Percentiles rank a stretch among this genome's conserved stretches.
Conservation (phyloP, 306 rosid species). For the Pyrus communis region DNA sequence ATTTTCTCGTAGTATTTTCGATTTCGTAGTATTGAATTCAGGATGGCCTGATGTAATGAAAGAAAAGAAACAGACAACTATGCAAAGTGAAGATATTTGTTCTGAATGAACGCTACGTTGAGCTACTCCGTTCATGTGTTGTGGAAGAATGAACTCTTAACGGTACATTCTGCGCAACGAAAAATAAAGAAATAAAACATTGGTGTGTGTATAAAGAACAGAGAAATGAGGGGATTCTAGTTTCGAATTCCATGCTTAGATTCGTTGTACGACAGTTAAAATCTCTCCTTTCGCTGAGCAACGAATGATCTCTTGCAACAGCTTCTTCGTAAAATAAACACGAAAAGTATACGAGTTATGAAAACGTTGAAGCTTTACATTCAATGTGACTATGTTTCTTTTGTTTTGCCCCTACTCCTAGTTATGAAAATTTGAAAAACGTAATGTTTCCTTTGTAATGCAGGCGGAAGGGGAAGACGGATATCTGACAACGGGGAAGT, state of each 20-base stretch:
- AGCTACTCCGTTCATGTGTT: background rate
- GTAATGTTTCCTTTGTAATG: background rate
- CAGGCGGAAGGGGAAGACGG: constrained; percentile 24
- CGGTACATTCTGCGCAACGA: background rate
- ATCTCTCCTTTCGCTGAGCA: background rate
- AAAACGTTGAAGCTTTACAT: too few relatives aligned
- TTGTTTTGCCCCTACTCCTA: too few relatives aligned
- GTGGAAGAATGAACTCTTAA: background rate
- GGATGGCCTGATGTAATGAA: background rate
- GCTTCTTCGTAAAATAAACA: too few relatives aligned
- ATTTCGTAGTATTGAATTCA: too few relatives aligned
- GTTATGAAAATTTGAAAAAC: background rate
- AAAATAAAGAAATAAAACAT: too few relatives aligned
- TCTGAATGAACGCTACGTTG: background rate
- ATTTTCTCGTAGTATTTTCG: too few relatives aligned
- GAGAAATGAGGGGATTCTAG: background rate
- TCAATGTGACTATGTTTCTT: too few relatives aligned
- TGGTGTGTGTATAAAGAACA: background rate
- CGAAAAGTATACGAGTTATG: background rate
- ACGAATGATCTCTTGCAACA: too few relatives aligned
- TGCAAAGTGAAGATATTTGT: background rate
- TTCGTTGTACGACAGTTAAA: background rate
- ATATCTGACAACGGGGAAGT: background rate
- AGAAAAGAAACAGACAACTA: background rate
- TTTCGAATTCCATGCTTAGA: background rate